These are phyloP conservation scores for Theileria annulata DNA, from an alignment of 169 alveolate species.

Conservation along the genomic window DNA sequence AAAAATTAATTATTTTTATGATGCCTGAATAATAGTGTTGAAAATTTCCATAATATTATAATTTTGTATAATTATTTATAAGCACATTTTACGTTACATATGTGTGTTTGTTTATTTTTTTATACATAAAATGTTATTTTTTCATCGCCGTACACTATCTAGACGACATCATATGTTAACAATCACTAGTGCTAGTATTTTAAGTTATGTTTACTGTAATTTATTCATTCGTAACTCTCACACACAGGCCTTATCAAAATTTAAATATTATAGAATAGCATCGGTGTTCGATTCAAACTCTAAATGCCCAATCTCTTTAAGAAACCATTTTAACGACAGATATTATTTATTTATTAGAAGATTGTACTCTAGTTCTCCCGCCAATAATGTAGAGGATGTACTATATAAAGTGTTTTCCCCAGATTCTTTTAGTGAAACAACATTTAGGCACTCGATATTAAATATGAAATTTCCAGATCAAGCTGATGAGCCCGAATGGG, in stretches of 20 bases:
- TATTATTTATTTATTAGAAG: not conserved
- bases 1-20: too few relatives aligned
- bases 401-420: not conserved
- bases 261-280: not conserved
- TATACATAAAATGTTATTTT: constrained; percentile 5
- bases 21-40: too few relatives aligned
- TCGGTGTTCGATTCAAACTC: not conserved
- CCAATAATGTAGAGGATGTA: not conserved
- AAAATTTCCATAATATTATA: not conserved
- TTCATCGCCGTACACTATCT: not conserved
- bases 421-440: not conserved
- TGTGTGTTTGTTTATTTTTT: not conserved
- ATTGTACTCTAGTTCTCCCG: not conserved
- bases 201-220: constrained; percentile 15
- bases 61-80: not conserved
- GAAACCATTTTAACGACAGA: not conserved
- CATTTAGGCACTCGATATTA: not conserved
- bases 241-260: not conserved
- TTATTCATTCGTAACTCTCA: constrained; percentile 3
- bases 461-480: not conserved
- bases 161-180: constrained; percentile 25
- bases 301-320: not conserved
- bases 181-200: constrained; percentile 15
- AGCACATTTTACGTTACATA: not conserved
- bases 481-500: constrained; percentile 48